Base-by-base conservation (phyloP, 306 rosid species). In the Nissolia schottii region DNA sequence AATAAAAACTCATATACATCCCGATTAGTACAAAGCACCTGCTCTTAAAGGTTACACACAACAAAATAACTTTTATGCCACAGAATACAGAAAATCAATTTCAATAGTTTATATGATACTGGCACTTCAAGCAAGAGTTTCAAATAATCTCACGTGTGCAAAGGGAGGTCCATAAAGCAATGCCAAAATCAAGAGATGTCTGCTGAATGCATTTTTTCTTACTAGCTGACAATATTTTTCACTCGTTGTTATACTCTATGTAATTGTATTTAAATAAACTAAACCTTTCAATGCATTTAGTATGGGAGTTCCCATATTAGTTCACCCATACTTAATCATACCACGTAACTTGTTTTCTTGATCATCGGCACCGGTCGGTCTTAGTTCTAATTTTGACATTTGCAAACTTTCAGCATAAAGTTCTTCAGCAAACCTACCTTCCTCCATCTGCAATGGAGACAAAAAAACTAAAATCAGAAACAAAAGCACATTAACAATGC, bases 321-420 rank as follows among this genome's bases (percentile, higher is more conserved):
- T 24, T 65, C 66, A 71, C 54, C 13, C 37, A 67, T 10, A 11
- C 31, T 19, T 3, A 38, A 19, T 63, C 58, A 43, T 77, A 88
- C 96, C 86, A 18, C 57, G 78, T 58, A 57, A 16, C 69, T 32
- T 67, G 63, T 59, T 51, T 55, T 75, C 68, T 45, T 57, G 53
- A 77, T 29, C 7, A 46, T 55, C 56, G n/a, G 71, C 69, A 56
- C 8, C 46, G 4, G 77, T 23, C 0, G 86, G 43, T 66, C 58
- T 50, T 65, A 82, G 67, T 70, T 85, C 88, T 70, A 76, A 11
- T 40, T 85, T 84, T 35, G 93, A 80, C 4, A 77, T 11, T 64
- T 75, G 79, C 35, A 85, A 79, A 58, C 88, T 88, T 54, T 92
- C 91, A 6, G 83, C 79, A 78, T 92, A 92, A 70, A 92, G 92